A percentile compares a stretch with the other conserved stretches of the same genome.
Conservation (phyloP, 176 grass and related monocot species). For the Carex parvula region DNA sequence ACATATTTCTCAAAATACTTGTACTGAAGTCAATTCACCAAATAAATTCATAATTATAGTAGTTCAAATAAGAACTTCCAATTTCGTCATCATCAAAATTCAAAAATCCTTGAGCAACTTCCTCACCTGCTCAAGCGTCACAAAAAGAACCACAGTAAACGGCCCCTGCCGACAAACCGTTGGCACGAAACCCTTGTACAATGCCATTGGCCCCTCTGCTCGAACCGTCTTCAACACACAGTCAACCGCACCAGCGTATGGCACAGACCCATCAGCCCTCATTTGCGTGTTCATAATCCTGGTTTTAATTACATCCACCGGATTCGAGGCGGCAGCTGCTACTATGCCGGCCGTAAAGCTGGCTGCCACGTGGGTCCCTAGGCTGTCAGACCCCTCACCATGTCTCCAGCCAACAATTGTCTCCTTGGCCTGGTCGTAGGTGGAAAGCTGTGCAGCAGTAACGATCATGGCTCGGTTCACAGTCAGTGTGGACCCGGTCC, state of each 20-base stretch:
- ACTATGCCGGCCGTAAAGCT: conserved; percentile 72
- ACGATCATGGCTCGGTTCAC: conserved; percentile 33
- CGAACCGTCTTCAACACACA: conserved; percentile 74
- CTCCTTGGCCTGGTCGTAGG: conserved; percentile 31
- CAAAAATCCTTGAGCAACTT: conserved; percentile 48
- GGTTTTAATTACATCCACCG: conserved; percentile 77
- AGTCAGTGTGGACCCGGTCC: conserved; percentile 17
- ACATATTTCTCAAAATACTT: conserved; percentile 17
- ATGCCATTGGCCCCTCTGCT: conserved; percentile 60
- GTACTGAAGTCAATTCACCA: not conserved
- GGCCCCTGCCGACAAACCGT: conserved; percentile 48
- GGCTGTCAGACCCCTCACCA: not conserved
- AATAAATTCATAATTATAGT: not conserved
- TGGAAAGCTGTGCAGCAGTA: conserved; percentile 23
- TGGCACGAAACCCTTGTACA: conserved; percentile 63
- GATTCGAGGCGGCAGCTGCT: conserved; percentile 58
- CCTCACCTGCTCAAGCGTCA: conserved; percentile 55
- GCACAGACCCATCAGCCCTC: conserved; percentile 41
- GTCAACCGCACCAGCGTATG: conserved; percentile 74
- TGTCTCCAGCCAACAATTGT: conserved; percentile 18
- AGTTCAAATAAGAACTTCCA: not conserved
- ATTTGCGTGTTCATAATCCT: conserved; percentile 93
- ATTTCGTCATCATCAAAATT: conserved; percentile 39
- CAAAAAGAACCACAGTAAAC: conserved; percentile 51
- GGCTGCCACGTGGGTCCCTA: conserved; percentile 67